phyloP scores from a whole-genome alignment of 768 basidiomycete species.

The Boletus edulis region DNA sequence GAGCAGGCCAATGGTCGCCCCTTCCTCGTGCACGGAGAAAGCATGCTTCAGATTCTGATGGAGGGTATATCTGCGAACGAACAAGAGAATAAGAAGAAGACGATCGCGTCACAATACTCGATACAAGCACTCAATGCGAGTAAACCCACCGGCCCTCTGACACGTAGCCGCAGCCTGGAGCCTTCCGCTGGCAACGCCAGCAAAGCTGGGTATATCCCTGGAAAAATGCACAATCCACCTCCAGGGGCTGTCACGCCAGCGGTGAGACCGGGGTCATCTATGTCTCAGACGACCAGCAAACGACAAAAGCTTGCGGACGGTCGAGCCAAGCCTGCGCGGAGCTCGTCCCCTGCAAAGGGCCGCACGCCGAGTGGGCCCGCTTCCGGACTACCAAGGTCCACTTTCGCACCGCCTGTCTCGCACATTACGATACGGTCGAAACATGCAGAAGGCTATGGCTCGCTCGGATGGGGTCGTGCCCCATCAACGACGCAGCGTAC shows the following conservation, averaged over 20 bases:
- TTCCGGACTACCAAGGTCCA: conserved; percentile 14
- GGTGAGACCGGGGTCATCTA: conserved; percentile 44
- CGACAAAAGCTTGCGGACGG: conserved; percentile 55
- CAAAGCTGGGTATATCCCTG: conserved; percentile 29
- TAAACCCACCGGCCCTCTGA: conserved; percentile 15
- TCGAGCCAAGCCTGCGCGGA: conserved; percentile 16
- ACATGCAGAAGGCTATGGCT: conserved; percentile 25
- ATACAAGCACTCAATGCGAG: conserved; percentile 25
- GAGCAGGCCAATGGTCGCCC: conserved; percentile 69
- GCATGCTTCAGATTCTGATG: conserved; percentile 76
- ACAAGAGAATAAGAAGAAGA: conserved; percentile 76
- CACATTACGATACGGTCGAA: conserved; percentile 27
- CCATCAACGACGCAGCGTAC: conserved; percentile 33
- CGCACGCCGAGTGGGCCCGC: conserved; percentile 25
- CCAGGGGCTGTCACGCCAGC: conserved; percentile 55
- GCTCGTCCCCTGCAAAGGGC: conserved; percentile 27
- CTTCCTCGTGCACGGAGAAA: conserved; percentile 84
- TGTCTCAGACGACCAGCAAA: conserved; percentile 54
- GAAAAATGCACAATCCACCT: conserved; percentile 27
- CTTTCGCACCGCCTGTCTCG: neutral
- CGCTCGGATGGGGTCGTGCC: conserved; percentile 35
- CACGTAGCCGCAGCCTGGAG: conserved; percentile 30
- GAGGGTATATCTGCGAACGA: conserved; percentile 67
- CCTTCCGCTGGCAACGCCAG: conserved; percentile 10
- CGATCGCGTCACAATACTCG: conserved; percentile 35